Evolutionary conservation across 2,329 filamentous ascomycete genomes (phyloP), one percentile per base, ranked within the genome.

Genomic region (Hypocreales sp.): DNA sequence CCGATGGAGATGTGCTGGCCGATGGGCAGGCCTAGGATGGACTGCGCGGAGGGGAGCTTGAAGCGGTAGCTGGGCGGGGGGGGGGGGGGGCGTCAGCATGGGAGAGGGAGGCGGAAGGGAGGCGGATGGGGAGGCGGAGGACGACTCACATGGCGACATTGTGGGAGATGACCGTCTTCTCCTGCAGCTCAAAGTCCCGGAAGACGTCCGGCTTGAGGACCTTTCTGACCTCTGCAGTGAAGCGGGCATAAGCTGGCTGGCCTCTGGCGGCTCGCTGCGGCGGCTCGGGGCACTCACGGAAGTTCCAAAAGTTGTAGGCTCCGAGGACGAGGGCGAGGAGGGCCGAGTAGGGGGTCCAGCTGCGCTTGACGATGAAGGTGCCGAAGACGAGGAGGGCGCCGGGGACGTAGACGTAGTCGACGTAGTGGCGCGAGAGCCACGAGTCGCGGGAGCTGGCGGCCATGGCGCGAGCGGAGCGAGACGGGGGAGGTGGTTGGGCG

Each of bases 1-100:
- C 79, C 82, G 49, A 98, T 83, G 36, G 87, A 94, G 58, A 98
- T 94, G 65, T 98, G 90, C 63, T 98, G 90, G 49, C 90, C 90
- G 61, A 95, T 95, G 40, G 90, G 87, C 23, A 95, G 79, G 47
- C 90, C 90, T 46, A 95, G 81, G 52, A 94, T 83, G 40, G 80
- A 72, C 43, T 64, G 77, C 22, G 75, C 60, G 27, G 66, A 66
- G 31, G 86, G 86, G 22, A 98, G 80, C 38, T 69, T 67, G 62
- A 95, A 94, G 47, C 90, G 84, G 67, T 95, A 98, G 61, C 78
- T 83, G 12, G 18, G 9, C 5, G 11, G 15, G 6, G 9, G 7
- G 8, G 11, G 8, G 15, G 24, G 7, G n/a, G 12, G 18, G 20
- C 12, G 15, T 12, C 14, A n/a, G n/a, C n/a, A n/a, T n/a, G n/a